A percentile compares a stretch with the other conserved stretches of the same genome.
Evolutionary conservation across 2,329 filamentous ascomycete species (phyloP).

Genomic region (Phialocephala sp.): DNA sequence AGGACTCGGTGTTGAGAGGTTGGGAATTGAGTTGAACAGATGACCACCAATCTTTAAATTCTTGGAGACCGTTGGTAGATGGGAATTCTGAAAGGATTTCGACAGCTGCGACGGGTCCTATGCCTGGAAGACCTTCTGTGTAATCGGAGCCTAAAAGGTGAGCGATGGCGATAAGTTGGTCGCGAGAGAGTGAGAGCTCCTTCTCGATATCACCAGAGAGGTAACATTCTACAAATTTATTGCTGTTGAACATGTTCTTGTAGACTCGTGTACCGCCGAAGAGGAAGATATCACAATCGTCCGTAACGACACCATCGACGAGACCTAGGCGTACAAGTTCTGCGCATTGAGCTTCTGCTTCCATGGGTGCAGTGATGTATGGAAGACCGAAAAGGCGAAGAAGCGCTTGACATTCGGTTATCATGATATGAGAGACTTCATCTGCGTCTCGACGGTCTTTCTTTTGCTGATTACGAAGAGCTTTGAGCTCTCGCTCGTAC

Average conservation of each 20-base stretch:
- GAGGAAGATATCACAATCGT: conserved; percentile 95
- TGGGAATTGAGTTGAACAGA: conserved; percentile 74
- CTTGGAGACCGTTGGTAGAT: conserved; percentile 59
- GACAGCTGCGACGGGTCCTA: conserved; percentile 92
- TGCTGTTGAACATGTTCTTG: conserved; percentile 99
- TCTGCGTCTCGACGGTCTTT: conserved; percentile 96
- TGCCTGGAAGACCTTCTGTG: conserved; percentile 86
- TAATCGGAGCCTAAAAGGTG: conserved; percentile 95
- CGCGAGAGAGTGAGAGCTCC: conserved; percentile 85
- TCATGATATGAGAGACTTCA: conserved; percentile 95
- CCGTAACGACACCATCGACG: conserved; percentile 96
- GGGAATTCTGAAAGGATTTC: conserved; percentile 94
- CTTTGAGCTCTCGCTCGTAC: conserved; percentile 86
- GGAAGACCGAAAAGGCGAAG: conserved; percentile 90
- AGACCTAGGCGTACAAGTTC: conserved; percentile 85
- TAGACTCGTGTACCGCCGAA: conserved; percentile 97
- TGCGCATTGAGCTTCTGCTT: conserved; percentile 97
- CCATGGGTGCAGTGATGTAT: conserved; percentile 98
- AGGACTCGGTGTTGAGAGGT: conserved; percentile 65
- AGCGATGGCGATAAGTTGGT: conserved; percentile 86
- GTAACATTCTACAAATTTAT: conserved; percentile 98
- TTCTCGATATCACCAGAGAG: conserved; percentile 81
- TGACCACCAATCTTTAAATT: conserved; percentile 88
- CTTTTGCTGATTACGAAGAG: conserved; percentile 91
- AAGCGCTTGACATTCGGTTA: conserved; percentile 91